Evolutionary conservation across 192 early-diverging fungal species (phyloP), one percentile per base, ranked within the genome.

Genomic region (Umbelopsis sp.): DNA sequence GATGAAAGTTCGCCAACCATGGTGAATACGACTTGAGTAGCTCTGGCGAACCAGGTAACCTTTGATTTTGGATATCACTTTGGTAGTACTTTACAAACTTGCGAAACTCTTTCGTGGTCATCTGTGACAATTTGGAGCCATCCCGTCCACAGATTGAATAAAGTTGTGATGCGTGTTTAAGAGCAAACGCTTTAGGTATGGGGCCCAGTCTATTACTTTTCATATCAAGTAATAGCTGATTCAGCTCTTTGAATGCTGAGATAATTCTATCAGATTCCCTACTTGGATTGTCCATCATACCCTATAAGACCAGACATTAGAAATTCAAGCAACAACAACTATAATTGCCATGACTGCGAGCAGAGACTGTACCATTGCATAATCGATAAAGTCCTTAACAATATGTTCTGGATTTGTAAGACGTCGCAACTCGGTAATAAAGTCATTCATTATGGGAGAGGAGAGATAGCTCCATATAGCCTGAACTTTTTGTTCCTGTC

Each of bases 331-430:
- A 69, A 27, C 47, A 49, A 1, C 2, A 20, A n/a, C 2, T 30
- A 30, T 30, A 30, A 30, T 61, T 13, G 11, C 2, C 8, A 16
- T 15, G 0, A 13, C 10, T 0, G 13, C 25, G 23, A 25, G 21
- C 15, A 55, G 12, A 2, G 0, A 35, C 68, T 41, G 78, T 80
- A 86, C 85, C 67, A 72, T 44, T 7, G 77, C 71, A 46, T 80
- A 76, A 15, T 90, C 90, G 6, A 88, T 71, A 77, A 87, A 91
- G 65, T 92, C 90, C 53, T 91, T 89, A 30, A 90, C 75, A 44
- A 87, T 74, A 78, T 91, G 89, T 18, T 88, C 82, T 0, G 91
- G 84, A 68, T 93, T 86, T 18, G 88, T 86, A 11, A 93, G 75
- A 5, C 92, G 80, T 6, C 82, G 73, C 9, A 93, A 75, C 61